Evolutionary conservation across 805 yeast genomes (phyloP).

Genomic region (Yarrowia bubula): DNA sequence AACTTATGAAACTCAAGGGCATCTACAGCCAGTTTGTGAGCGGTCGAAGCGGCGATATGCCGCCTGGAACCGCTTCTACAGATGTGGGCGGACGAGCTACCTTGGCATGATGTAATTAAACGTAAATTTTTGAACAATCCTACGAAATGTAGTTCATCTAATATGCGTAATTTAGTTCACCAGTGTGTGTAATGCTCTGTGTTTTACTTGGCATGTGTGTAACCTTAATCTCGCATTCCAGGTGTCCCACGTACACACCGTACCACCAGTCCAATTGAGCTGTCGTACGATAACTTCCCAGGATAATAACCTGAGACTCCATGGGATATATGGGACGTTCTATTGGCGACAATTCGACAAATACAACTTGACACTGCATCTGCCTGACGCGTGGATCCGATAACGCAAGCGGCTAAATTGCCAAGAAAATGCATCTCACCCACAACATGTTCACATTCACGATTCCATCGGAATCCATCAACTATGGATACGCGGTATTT

Average conservation of each 20-base stretch:
- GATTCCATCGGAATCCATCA: background rate
- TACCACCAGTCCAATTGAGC: too few relatives aligned
- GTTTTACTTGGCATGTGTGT: too few relatives aligned
- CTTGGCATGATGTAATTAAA: constrained; percentile 50
- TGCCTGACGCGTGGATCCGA: background rate
- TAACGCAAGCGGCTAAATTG: background rate
- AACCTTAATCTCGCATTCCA: too few relatives aligned
- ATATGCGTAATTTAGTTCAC: too few relatives aligned
- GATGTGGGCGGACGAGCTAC: constrained; percentile 86
- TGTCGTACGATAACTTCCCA: too few relatives aligned
- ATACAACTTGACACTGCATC: too few relatives aligned
- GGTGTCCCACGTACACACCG: too few relatives aligned
- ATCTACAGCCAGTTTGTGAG: constrained; percentile 73
- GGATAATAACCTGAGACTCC: too few relatives aligned
- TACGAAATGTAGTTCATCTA: too few relatives aligned
- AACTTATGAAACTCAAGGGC: constrained; percentile 55
- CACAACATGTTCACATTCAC: constrained; percentile 12
- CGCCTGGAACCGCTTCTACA: constrained; percentile 73
- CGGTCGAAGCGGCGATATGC: constrained; percentile 84
- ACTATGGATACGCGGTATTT: constrained; percentile 11
- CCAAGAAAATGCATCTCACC: background rate
- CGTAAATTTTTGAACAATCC: background rate
- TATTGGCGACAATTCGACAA: background rate
- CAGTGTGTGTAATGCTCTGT: too few relatives aligned
- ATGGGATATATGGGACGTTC: background rate